These are phyloP conservation scores for Boletales sp. DNA, from an alignment of 768 basidiomycete species.

Conservation along the genomic window DNA sequence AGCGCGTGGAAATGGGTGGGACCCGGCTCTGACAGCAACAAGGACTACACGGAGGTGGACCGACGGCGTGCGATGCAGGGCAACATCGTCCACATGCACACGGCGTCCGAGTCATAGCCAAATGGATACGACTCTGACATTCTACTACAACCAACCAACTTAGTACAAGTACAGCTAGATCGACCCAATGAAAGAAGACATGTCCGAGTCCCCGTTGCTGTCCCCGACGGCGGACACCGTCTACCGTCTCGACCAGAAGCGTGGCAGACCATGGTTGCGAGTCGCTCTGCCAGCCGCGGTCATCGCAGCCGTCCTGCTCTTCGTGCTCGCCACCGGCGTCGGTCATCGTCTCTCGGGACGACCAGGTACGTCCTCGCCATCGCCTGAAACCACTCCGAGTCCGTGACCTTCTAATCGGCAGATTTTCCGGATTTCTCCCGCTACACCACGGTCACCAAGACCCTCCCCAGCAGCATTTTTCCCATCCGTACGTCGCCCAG, in stretches of 20 bases:
- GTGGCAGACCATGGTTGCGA: background rate
- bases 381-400: too few species aligned
- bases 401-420: background rate
- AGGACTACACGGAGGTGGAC: constrained; percentile 54
- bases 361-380: constrained; percentile 8
- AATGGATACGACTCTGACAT: too few species aligned
- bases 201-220: constrained; percentile 16
- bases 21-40: constrained; percentile 28
- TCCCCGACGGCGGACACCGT: background rate
- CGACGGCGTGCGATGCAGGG: constrained; percentile 41
- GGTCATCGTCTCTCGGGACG: constrained; percentile 4
- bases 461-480: constrained; percentile 46
- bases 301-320: constrained; percentile 40
- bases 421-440: constrained; percentile 53
- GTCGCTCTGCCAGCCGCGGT: constrained; percentile 32
- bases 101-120: too few species aligned
- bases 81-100: background rate
- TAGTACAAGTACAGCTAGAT: too few species aligned
- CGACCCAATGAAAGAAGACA: background rate
- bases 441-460: constrained; percentile 43
- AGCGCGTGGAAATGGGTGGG: constrained; percentile 81
- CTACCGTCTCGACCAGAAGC: background rate
- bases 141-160: too few species aligned
- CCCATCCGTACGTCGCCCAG: constrained; percentile 43
- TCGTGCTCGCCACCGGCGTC: constrained; percentile 38